Evolutionary conservation across 2,329 filamentous ascomycete species (phyloP), one percentile per base, ranked within the genome.

Genomic region (Gremmenia infestans): DNA sequence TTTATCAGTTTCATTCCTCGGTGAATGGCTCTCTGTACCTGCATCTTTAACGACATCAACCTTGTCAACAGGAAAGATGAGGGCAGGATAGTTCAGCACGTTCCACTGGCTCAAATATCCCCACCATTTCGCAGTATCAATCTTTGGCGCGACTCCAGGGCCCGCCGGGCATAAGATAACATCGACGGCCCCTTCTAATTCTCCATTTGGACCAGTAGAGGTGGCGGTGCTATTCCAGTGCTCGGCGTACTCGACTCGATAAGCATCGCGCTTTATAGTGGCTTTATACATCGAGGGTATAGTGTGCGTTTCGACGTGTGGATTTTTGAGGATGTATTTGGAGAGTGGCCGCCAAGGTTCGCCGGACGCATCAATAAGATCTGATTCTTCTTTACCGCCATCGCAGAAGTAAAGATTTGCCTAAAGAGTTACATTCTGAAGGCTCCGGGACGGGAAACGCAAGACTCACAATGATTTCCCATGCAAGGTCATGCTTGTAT

Each of bases 71-170:
- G 86, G 86, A 65, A 89, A 86, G 0, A 83, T 76, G 2, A 80
- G 68, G 9, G 76, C 78, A 0, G 86, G 82, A 67, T 87, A 87
- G 67, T 89, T 85, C 1, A 89, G 76, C 43, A 88, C 63, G 65
- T 89, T 89, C 83, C 85, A 89, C 58, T 84, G 79, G 0, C 78
- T 73, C 0, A 83, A 87, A 62, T 89, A 89, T 1, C 78, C 78
- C 83, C 84, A 89, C 74, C 67, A 86, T 64, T 57, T 74, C 70
- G 60, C 81, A 68, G 59, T 83, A 59, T 57, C 72, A 55, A 63
- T 70, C 75, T 58, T 79, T 70, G 76, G 80, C n/a, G 81, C 81
- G 2, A 74, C 73, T 1, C 79, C 76, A 1, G 82, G 81, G 0
- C 78, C 79, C 0, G 75, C 79, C 0, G 85, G 85, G 54, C 79